Evolutionary conservation across 371 early-diverging fungal species (phyloP).

Genomic region (Fennellomyces sp.): DNA sequence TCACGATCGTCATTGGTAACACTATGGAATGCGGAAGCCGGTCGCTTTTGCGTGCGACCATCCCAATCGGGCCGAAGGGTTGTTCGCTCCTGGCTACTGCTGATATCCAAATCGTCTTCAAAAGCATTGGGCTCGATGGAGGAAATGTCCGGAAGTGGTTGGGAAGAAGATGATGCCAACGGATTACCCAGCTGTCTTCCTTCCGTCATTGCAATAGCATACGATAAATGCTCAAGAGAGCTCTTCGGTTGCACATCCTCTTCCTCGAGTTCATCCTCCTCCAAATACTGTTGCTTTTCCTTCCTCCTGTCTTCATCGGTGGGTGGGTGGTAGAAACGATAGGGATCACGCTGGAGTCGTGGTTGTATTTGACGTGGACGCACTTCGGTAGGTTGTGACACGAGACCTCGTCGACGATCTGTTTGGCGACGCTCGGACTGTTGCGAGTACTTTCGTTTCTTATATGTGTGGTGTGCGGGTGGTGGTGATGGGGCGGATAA

Average conservation of each 20-base stretch:
- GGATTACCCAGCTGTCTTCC: neutral
- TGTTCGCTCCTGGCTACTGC: neutral
- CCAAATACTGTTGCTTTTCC: neutral
- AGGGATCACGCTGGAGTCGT: neutral
- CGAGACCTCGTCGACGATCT: neutral
- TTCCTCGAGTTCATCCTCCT: neutral
- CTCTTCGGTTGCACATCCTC: slow-evolving; percentile 8
- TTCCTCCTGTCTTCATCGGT: neutral
- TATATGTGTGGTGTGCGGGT: neutral
- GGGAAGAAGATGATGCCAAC: slow-evolving; percentile 9
- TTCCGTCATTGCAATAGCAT: slow-evolving; percentile 45
- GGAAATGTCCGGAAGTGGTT: slow-evolving; percentile 29
- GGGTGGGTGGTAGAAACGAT: neutral
- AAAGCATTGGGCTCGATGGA: slow-evolving; percentile 22
- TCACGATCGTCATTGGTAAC: slow-evolving; percentile 2
- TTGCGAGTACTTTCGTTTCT: slow-evolving; percentile 8
- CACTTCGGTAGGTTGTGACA: neutral
- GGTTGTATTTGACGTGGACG: neutral
- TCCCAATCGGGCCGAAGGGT: neutral
- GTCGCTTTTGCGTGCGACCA: neutral
- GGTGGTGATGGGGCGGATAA: slow-evolving; percentile 19
- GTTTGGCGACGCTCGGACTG: too few relatives aligned
- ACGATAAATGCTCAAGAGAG: slow-evolving; percentile 35
- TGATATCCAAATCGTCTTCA: slow-evolving; percentile 17
- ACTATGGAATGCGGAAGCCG: neutral